Evolutionary conservation across 2,329 filamentous ascomycete species (phyloP).

Genomic region (Aspergillus sp.): DNA sequence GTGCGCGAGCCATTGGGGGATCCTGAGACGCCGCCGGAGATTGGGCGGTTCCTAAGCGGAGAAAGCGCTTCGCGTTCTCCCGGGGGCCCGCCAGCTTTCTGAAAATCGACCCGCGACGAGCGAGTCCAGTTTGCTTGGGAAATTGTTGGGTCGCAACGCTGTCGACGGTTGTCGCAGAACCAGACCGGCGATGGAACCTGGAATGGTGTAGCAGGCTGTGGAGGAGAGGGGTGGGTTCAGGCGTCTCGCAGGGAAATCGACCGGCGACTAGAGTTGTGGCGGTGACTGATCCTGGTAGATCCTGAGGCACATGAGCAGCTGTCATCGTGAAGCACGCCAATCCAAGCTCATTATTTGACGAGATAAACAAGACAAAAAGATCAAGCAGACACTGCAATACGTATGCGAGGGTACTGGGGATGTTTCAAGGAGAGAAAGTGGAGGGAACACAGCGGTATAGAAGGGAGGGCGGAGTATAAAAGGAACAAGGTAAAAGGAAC

Average conservation of each 20-base stretch:
- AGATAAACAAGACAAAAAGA: background rate
- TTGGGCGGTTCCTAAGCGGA: conserved; percentile 40
- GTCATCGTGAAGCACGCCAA: conserved; percentile 27
- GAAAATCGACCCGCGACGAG: conserved; percentile 29
- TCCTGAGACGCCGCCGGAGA: conserved; percentile 20
- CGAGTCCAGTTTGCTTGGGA: conserved; percentile 25
- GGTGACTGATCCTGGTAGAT: conserved; percentile 25
- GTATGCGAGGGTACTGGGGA: background rate
- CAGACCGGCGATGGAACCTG: conserved; percentile 26
- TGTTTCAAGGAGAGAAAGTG: background rate
- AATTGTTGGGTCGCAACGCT: conserved; percentile 23
- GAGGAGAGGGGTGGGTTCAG: conserved; percentile 22
- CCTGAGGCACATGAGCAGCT: conserved; percentile 30
- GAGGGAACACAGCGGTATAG: background rate
- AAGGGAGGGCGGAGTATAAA: background rate
- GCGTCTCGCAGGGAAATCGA: conserved; percentile 21
- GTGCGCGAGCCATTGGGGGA: conserved; percentile 26
- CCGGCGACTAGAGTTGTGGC: conserved; percentile 16
- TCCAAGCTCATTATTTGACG: conserved; percentile 18
- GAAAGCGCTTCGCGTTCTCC: conserved; percentile 48
- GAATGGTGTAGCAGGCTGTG: conserved; percentile 23
- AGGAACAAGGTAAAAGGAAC: background rate
- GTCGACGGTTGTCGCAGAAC: conserved; percentile 17
- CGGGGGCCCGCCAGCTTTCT: conserved; percentile 47
- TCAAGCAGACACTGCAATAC: background rate